Percentiles rank a stretch among this genome's conserved stretches.
Evolutionary conservation across 495 filamentous ascomycete genomes (phyloP).

Genomic region (Penicillium steckii): DNA sequence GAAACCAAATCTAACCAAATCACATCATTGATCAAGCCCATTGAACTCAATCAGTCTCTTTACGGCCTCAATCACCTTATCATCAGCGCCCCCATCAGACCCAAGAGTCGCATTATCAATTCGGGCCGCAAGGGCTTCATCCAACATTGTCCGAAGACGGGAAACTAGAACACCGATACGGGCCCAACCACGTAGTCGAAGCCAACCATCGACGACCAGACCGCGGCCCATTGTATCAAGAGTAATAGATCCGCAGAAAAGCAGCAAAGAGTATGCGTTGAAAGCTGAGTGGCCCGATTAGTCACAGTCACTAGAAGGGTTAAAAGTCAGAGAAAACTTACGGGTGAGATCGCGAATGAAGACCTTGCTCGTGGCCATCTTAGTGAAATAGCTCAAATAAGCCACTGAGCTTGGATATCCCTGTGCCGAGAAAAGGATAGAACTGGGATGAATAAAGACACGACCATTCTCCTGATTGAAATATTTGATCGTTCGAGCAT

Average conservation of each 20-base stretch:
- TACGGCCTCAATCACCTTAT: conserved; percentile 73
- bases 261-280: conserved; percentile 82
- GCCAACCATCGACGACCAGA: conserved; percentile 89
- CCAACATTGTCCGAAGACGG: conserved; percentile 79
- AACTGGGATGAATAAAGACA: conserved; percentile 89
- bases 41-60: conserved; percentile 81
- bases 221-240: conserved; percentile 88
- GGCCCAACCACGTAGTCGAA: conserved; percentile 88
- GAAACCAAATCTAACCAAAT: neutral
- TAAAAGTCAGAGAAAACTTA: conserved; percentile 41
- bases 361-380: conserved; percentile 86
- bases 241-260: conserved; percentile 83
- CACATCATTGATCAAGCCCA: conserved; percentile 67
- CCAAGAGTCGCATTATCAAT: conserved; percentile 69
- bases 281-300: conserved; percentile 57
- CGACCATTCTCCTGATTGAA: conserved; percentile 82
- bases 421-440: conserved; percentile 80
- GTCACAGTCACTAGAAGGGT: conserved; percentile 2
- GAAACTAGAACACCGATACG: conserved; percentile 88
- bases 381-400: conserved; percentile 84
- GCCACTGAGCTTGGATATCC: conserved; percentile 63
- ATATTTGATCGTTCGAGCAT: conserved; percentile 88
- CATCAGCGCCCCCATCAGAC: conserved; percentile 33
- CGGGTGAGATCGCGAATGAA: conserved; percentile 89
- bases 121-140: conserved; percentile 72